These are phyloP conservation scores for Westerdykella ornata DNA, from an alignment of 2,329 filamentous ascomycete genomes.

Conservation along the genomic window DNA sequence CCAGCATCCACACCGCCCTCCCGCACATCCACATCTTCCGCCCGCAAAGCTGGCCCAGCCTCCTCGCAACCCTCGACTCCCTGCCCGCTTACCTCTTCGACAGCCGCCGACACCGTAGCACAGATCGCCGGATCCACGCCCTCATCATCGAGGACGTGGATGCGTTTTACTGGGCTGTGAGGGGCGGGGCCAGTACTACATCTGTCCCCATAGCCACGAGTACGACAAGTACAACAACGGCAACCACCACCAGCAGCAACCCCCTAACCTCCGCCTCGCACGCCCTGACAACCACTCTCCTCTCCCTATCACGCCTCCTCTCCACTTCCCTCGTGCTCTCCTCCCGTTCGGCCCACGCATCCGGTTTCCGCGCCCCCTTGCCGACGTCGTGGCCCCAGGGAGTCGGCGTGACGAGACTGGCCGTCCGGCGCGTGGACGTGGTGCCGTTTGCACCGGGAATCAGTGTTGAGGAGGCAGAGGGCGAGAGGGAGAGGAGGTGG, in stretches of 20 bases:
- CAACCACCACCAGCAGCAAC: slow-evolving; percentile 3
- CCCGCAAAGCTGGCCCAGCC: slow-evolving; percentile 46
- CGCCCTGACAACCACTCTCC: slow-evolving; percentile 11
- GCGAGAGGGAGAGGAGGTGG: slow-evolving; percentile 31
- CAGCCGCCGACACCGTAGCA: slow-evolving; percentile 40
- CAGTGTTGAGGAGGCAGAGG: slow-evolving; percentile 35
- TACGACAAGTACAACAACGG: no score
- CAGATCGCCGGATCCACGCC: slow-evolving; percentile 42
- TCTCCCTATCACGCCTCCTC: slow-evolving; percentile 7
- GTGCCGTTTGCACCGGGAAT: slow-evolving; percentile 34
- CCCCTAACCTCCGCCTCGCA: slow-evolving; percentile 12
- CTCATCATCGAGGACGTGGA: slow-evolving; percentile 51
- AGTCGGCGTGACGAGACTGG: slow-evolving; percentile 26
- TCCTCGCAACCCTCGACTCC: slow-evolving; percentile 45
- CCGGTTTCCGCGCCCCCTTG: slow-evolving; percentile 11
- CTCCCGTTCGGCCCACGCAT: neutral
- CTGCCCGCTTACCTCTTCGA: slow-evolving; percentile 49
- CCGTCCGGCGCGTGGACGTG: slow-evolving; percentile 29
- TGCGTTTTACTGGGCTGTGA: slow-evolving; percentile 51
- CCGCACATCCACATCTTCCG: slow-evolving; percentile 54
- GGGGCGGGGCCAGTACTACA: slow-evolving; percentile 23
- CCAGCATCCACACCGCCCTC: slow-evolving; percentile 39
- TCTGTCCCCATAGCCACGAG: slow-evolving; percentile 2
- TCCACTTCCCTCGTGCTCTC: slow-evolving; percentile 1
- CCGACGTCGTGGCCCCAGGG: slow-evolving; percentile 27